Conservation (phyloP, 1,139 yeast species). For the Blastobotrys capitulatus region DNA sequence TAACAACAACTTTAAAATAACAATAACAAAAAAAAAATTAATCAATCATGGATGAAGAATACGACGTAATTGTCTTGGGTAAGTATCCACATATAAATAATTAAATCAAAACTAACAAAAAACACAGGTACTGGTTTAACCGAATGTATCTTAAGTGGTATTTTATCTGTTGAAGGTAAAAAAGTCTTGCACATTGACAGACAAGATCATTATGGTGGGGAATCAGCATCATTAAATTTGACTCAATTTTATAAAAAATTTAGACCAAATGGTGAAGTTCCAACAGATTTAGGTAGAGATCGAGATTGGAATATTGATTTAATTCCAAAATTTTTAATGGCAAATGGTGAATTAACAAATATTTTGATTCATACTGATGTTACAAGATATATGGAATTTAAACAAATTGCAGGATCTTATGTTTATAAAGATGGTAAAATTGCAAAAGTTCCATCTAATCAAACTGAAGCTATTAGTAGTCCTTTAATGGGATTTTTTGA, state of each 20-base stretch:
- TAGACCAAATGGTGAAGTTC: slow-evolving; percentile 47
- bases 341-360: slow-evolving; percentile 95
- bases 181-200: slow-evolving; percentile 94
- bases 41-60: slow-evolving; percentile 77
- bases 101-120: background rate
- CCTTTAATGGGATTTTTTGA: slow-evolving; percentile 95
- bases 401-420: slow-evolving; percentile 90
- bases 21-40: background rate
- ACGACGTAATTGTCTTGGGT: slow-evolving; percentile 85
- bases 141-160: slow-evolving; percentile 92
- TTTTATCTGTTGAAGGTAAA: slow-evolving; percentile 92
- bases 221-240: slow-evolving; percentile 60
- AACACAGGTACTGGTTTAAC: slow-evolving; percentile 67
- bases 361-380: slow-evolving; percentile 94
- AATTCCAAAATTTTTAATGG: slow-evolving; percentile 96
- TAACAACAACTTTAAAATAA: background rate
- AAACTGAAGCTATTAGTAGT: slow-evolving; percentile 83
- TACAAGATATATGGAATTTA: slow-evolving; percentile 91
- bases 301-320: slow-evolving; percentile 98
- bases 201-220: slow-evolving; percentile 94
- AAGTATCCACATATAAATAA: slow-evolving; percentile 22
- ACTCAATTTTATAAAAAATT: slow-evolving; percentile 43
- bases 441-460: slow-evolving; percentile 93
- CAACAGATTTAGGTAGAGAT: slow-evolving; percentile 78
- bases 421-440: slow-evolving; percentile 88